These are phyloP conservation scores for Neurospora sp. DNA, from an alignment of 495 filamentous ascomycete species.

Conservation along the genomic window DNA sequence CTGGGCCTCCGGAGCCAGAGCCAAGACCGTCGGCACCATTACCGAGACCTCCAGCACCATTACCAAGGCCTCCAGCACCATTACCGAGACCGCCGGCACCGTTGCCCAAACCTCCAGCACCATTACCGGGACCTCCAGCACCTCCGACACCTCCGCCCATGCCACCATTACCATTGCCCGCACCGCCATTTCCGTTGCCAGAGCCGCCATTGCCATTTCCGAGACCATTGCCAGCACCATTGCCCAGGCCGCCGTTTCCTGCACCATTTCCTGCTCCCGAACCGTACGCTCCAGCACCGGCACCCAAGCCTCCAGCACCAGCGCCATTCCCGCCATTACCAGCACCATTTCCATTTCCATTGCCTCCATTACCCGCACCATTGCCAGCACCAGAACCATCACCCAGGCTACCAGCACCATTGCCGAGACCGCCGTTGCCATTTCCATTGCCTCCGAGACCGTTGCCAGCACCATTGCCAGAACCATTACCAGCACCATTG, in stretches of 20 bases:
- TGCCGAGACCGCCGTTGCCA: constrained; percentile 6
- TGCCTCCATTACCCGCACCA: background rate
- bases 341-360: background rate
- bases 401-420: background rate
- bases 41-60: background rate
- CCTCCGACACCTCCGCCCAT: background rate
- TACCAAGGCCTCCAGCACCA: constrained; percentile 2
- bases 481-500: background rate
- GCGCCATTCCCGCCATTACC: constrained; percentile 1
- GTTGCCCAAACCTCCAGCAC: background rate
- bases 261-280: background rate
- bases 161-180: background rate
- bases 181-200: constrained; percentile 2
- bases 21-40: too few relatives aligned
- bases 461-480: background rate
- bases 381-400: background rate
- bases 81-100: background rate
- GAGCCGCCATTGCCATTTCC: background rate
- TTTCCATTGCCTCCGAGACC: constrained; percentile 2
- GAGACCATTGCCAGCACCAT: constrained; percentile 1
- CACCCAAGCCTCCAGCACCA: background rate
- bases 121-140: background rate
- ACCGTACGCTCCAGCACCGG: background rate
- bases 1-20: too few relatives aligned
- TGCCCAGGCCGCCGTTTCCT: background rate